Percentiles rank a stretch among this genome's conserved stretches.
Conservation (phyloP, 768 basidiomycete genomes). For the Botryobasidium botryosum region DNA sequence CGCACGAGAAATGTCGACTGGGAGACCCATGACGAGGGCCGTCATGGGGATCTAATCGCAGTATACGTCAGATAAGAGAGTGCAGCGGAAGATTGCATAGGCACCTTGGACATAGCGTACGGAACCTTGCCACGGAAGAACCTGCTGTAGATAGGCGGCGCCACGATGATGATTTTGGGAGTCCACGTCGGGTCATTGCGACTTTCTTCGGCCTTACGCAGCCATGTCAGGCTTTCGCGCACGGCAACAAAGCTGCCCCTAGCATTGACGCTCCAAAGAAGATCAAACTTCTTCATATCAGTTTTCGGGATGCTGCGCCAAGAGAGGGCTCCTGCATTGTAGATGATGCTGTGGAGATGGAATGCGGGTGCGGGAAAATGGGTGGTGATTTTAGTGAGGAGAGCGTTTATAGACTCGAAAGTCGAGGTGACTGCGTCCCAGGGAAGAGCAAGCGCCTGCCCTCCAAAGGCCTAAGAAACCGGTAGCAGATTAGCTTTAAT, state of each 20-base stretch:
- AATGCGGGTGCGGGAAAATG: not conserved
- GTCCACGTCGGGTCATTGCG: no score
- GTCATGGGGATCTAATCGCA: not conserved
- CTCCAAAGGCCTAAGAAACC: not conserved
- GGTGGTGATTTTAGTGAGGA: not conserved
- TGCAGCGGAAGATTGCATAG: no score
- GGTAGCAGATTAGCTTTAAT: not conserved
- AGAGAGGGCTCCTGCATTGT: not conserved
- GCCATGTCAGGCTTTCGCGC: not conserved
- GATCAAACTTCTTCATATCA: not conserved
- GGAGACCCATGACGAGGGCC: not conserved
- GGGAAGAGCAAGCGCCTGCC: not conserved
- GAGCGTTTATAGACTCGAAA: not conserved
- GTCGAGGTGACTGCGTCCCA: constrained; percentile 1
- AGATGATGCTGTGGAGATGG: not conserved
- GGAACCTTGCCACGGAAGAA: not conserved
- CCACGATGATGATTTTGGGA: not conserved
- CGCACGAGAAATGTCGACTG: not conserved
- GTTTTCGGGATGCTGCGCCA: not conserved
- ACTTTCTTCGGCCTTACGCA: not conserved
- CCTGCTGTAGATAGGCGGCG: not conserved
- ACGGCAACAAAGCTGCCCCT: not conserved
- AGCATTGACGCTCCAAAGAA: not conserved
- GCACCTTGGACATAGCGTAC: constrained; percentile 1
- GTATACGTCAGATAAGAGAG: no score